phyloP scores from a whole-genome alignment of 495 filamentous ascomycete species.

The Trichoderma orchidacearum region DNA sequence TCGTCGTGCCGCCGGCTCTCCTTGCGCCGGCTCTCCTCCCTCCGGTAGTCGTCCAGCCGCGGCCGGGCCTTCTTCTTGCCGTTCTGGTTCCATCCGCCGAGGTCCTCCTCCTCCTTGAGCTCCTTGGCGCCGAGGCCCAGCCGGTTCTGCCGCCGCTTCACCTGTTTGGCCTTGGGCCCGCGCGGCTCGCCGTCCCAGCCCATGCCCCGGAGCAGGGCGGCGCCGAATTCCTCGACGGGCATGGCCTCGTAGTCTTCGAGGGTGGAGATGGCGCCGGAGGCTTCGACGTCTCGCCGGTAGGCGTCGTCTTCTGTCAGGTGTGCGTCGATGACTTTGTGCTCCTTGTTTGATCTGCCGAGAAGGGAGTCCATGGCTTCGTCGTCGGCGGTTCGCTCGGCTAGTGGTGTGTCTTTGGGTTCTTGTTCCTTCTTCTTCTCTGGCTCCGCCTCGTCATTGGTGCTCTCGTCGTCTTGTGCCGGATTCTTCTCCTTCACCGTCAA shows the following conservation, averaged over 20 bases:
- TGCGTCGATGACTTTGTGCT: constrained; percentile 11
- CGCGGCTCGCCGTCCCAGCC: constrained; percentile 82
- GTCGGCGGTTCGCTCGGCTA: constrained; percentile 41
- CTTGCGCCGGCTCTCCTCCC: constrained; percentile 25
- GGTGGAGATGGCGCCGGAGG: constrained; percentile 61
- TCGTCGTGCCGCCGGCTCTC: constrained; percentile 20
- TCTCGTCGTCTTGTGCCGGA: neutral
- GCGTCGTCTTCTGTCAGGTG: constrained; percentile 47
- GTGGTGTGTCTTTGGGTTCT: constrained; percentile 7
- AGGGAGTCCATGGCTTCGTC: constrained; percentile 72
- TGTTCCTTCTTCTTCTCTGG: constrained; percentile 11
- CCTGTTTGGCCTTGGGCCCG: constrained; percentile 24
- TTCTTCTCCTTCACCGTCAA: constrained; percentile 25
- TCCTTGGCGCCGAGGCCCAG: constrained; percentile 73
- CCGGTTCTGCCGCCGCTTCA: constrained; percentile 56
- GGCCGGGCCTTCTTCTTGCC: constrained; percentile 15
- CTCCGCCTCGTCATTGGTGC: constrained; percentile 9
- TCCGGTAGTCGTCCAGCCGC: constrained; percentile 31
- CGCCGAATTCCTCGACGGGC: constrained; percentile 89
- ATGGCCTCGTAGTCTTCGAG: constrained; percentile 77
- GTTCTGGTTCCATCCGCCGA: constrained; percentile 23
- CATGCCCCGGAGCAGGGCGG: constrained; percentile 76
- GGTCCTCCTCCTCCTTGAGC: constrained; percentile 56
- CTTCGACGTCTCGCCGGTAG: constrained; percentile 51
- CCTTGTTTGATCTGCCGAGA: constrained; percentile 33